A percentile compares a stretch with the other conserved stretches of the same genome.
Evolutionary conservation across 495 filamentous ascomycete species (phyloP).

Genomic region (Cetradonia linearis): DNA sequence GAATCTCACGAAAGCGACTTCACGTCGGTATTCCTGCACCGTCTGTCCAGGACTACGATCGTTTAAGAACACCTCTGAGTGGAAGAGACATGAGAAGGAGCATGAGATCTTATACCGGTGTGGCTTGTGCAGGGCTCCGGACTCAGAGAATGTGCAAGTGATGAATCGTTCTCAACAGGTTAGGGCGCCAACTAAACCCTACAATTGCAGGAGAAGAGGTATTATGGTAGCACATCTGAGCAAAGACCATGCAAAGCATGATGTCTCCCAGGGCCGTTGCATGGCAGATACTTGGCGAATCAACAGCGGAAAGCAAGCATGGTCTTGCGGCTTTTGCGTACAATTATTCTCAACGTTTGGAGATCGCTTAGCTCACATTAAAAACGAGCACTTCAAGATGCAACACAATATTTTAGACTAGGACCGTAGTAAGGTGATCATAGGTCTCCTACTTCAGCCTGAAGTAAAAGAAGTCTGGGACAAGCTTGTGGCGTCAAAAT

Average conservation of each 20-base stretch:
- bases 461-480: neutral
- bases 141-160: neutral
- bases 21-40: constrained; percentile 8
- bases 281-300: neutral
- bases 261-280: neutral
- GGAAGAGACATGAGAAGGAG: constrained; percentile 11
- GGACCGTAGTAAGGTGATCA: neutral
- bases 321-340: constrained; percentile 3
- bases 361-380: neutral
- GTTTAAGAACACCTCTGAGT: neutral
- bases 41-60: neutral
- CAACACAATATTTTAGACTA: neutral
- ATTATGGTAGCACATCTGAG: neutral
- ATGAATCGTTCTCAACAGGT: neutral
- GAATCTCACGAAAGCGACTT: neutral
- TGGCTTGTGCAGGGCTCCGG: neutral
- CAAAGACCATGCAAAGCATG: neutral
- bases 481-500: neutral
- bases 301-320: neutral
- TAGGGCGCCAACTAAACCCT: neutral
- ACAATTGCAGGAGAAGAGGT: neutral
- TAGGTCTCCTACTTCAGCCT: neutral
- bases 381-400: neutral
- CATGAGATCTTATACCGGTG: neutral
- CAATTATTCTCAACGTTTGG: neutral